phyloP scores from a whole-genome alignment of 2,329 filamentous ascomycete genomes.

The Coniochaeta sp. region DNA sequence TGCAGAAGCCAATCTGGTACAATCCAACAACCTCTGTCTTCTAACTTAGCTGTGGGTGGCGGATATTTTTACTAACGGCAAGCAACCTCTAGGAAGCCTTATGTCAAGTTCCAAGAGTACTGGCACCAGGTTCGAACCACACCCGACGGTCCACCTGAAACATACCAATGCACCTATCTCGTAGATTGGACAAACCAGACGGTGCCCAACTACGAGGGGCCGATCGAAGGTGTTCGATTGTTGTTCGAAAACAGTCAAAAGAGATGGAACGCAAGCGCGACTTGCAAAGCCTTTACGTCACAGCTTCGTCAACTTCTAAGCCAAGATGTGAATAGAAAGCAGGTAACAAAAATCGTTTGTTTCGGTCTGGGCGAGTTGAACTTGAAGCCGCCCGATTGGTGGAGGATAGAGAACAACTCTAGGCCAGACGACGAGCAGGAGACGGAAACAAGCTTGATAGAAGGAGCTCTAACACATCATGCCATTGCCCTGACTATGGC shows the following conservation, averaged over 20 bases:
- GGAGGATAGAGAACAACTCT: not conserved
- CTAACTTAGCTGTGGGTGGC: not conserved
- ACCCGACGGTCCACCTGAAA: not conserved
- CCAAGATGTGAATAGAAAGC: not conserved
- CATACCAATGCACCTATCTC: not conserved
- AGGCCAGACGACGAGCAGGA: not conserved
- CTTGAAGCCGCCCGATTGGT: not conserved
- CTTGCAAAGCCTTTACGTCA: not conserved
- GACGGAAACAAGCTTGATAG: not conserved
- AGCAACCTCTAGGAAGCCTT: not conserved
- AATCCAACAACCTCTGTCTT: not conserved
- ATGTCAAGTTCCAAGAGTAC: not conserved
- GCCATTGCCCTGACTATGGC: not conserved
- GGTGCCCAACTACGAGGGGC: not conserved
- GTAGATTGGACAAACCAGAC: not conserved
- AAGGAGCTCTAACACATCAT: not conserved
- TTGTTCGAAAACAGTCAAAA: not conserved
- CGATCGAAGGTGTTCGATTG: not conserved
- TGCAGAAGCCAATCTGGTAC: not conserved
- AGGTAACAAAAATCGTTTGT: not conserved
- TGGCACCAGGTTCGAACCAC: not conserved
- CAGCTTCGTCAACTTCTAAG: not conserved
- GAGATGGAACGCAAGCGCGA: not conserved
- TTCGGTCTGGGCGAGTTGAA: not conserved
- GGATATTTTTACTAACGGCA: not conserved